A percentile compares a stretch with the other conserved stretches of the same genome.
Conservation (phyloP, 108 stramenopile species). For the Nitzschia putrida region DNA sequence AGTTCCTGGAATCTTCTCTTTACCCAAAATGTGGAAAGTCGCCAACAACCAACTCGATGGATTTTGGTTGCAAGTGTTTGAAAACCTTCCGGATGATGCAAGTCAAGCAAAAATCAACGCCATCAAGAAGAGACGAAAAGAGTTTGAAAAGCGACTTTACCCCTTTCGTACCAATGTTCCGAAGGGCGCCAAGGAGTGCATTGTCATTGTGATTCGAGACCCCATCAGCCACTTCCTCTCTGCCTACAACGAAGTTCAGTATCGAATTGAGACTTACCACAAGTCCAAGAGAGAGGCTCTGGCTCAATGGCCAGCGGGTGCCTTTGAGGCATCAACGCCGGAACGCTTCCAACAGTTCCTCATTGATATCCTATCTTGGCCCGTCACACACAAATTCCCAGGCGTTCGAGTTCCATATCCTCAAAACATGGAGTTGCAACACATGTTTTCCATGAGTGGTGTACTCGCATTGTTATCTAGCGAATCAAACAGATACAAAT, state of each 20-base stretch:
- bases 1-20: background rate
- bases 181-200: background rate
- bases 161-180: too few species aligned
- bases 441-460: conserved; percentile 26
- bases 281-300: too few species aligned
- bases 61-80: background rate
- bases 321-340: too few species aligned
- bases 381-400: background rate
- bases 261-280: too few species aligned
- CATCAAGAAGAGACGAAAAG: too few species aligned
- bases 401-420: background rate
- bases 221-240: conserved; percentile 34
- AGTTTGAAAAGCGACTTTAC: too few species aligned
- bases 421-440: background rate
- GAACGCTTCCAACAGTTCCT: too few species aligned
- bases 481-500: background rate
- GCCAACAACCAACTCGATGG: background rate
- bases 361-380: too few species aligned
- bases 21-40: background rate
- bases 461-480: conserved; percentile 1
- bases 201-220: conserved; percentile 32
- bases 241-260: conserved; percentile 40
- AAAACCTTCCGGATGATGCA: too few species aligned
- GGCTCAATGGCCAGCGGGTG: too few species aligned
- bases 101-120: too few species aligned